A percentile compares a stretch with the other conserved stretches of the same genome.
Conservation (phyloP, 192 early-diverging fungal genomes). For the Coemansia sp. region DNA sequence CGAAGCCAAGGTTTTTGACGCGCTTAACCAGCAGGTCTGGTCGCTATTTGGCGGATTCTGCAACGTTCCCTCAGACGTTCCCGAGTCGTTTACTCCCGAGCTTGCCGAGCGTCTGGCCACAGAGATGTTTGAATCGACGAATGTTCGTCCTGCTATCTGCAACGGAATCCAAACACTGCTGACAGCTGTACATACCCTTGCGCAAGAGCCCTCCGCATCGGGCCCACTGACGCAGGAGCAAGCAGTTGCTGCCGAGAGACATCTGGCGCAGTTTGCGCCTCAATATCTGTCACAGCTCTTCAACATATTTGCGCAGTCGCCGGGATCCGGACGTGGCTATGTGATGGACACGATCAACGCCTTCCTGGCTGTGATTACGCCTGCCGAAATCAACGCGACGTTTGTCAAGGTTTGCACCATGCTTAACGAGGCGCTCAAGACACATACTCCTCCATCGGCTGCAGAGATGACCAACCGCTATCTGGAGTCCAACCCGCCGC, state of each 20-base stretch:
- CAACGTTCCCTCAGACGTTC: constrained; percentile 77
- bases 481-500: constrained; percentile 59
- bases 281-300: constrained; percentile 77
- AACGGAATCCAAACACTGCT: constrained; percentile 71
- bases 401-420: constrained; percentile 66
- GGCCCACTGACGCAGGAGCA: constrained; percentile 55
- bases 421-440: constrained; percentile 62
- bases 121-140: constrained; percentile 74
- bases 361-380: constrained; percentile 64
- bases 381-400: constrained; percentile 63
- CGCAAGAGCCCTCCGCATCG: constrained; percentile 14
- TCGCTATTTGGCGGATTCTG: constrained; percentile 83
- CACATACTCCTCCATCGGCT: constrained; percentile 55
- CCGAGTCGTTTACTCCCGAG: constrained; percentile 58
- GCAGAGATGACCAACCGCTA: constrained; percentile 56
- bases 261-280: constrained; percentile 66
- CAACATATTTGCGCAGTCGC: constrained; percentile 73
- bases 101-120: constrained; percentile 75
- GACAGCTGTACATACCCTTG: constrained; percentile 35
- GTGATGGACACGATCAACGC: constrained; percentile 69
- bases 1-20: constrained; percentile 88
- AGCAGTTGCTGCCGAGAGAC: constrained; percentile 59
- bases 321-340: constrained; percentile 65
- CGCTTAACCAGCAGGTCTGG: constrained; percentile 88
- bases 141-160: constrained; percentile 77